phyloP scores from a whole-genome alignment of 176 grass and related monocot species.

The Phoenix roebelenii region DNA sequence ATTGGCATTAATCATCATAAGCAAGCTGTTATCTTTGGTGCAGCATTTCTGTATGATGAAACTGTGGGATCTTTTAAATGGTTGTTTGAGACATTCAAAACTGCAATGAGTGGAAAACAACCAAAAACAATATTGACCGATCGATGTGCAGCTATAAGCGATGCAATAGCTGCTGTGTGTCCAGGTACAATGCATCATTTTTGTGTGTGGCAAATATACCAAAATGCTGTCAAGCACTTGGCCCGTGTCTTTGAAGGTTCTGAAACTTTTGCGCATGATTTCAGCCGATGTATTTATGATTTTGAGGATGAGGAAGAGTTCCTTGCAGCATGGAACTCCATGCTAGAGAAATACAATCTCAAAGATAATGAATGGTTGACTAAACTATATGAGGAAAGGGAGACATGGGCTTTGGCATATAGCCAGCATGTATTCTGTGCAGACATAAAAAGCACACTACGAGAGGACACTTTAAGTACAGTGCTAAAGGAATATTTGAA shows the following conservation, averaged over 20 bases:
- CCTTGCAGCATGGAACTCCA: slow-evolving; percentile 53
- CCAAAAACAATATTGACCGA: slow-evolving; percentile 61
- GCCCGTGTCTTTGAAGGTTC: slow-evolving; percentile 28
- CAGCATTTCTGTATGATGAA: slow-evolving; percentile 87
- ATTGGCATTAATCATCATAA: slow-evolving; percentile 83
- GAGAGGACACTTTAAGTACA: slow-evolving; percentile 37
- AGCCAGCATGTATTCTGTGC: slow-evolving; percentile 42
- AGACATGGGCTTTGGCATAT: slow-evolving; percentile 66
- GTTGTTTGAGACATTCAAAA: slow-evolving; percentile 79
- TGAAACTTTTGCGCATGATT: slow-evolving; percentile 51
- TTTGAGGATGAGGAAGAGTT: slow-evolving; percentile 74
- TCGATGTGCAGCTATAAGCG: slow-evolving; percentile 40
- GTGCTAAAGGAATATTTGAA: slow-evolving; percentile 36
- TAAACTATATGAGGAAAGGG: slow-evolving; percentile 63
- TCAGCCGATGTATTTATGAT: slow-evolving; percentile 60
- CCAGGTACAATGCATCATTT: slow-evolving; percentile 41
- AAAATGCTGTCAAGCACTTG: slow-evolving; percentile 49
- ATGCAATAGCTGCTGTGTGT: slow-evolving; percentile 54
- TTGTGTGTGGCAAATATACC: slow-evolving; percentile 81
- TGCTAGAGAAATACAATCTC: slow-evolving; percentile 66
- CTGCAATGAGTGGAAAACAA: slow-evolving; percentile 56
- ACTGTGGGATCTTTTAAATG: slow-evolving; percentile 78
- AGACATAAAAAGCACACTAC: slow-evolving; percentile 52
- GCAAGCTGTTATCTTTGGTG: slow-evolving; percentile 64
- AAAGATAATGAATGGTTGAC: slow-evolving; percentile 48